Evolutionary conservation across 2,329 filamentous ascomycete genomes (phyloP).

Genomic region (Nannizziopsis barbatae): DNA sequence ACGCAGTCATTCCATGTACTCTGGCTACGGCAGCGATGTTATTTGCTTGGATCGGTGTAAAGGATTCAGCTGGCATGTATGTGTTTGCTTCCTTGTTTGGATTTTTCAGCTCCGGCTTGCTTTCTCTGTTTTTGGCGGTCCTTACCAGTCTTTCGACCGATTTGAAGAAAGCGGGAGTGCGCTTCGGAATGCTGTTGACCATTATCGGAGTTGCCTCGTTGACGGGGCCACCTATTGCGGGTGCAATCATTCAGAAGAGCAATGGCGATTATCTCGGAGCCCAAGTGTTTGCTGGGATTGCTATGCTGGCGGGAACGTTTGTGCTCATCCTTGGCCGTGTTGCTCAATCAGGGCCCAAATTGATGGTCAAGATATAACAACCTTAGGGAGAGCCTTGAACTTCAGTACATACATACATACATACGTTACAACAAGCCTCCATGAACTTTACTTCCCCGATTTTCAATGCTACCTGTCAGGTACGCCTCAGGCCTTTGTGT

Average conservation of each 20-base stretch:
- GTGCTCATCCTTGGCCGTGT: slow-evolving; percentile 35
- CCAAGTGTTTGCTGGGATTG: slow-evolving; percentile 41
- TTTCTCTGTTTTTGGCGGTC: slow-evolving; percentile 55
- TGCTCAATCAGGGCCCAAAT: slow-evolving; percentile 28
- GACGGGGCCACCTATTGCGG: slow-evolving; percentile 46
- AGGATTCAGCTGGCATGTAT: slow-evolving; percentile 43
- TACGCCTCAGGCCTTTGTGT: too few relatives aligned
- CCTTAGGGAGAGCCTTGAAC: neutral
- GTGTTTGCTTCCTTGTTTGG: slow-evolving; percentile 55
- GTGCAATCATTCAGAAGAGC: slow-evolving; percentile 39
- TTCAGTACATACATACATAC: too few relatives aligned
- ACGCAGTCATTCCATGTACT: slow-evolving; percentile 46
- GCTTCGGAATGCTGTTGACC: slow-evolving; percentile 48
- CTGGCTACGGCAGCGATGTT: slow-evolving; percentile 34
- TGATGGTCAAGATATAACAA: slow-evolving; percentile 26
- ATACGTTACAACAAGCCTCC: too few relatives aligned
- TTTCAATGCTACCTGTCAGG: too few relatives aligned
- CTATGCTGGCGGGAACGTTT: slow-evolving; percentile 35
- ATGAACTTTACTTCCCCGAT: too few relatives aligned
- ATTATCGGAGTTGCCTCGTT: slow-evolving; percentile 45
- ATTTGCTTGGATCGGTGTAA: slow-evolving; percentile 51
- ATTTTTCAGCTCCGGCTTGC: slow-evolving; percentile 51
- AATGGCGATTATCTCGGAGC: slow-evolving; percentile 41
- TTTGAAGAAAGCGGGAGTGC: slow-evolving; percentile 43
- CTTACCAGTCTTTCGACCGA: slow-evolving; percentile 46